Conservation (phyloP, 202 grass and related monocot genomes). For the Brachypodium distachyon region DNA sequence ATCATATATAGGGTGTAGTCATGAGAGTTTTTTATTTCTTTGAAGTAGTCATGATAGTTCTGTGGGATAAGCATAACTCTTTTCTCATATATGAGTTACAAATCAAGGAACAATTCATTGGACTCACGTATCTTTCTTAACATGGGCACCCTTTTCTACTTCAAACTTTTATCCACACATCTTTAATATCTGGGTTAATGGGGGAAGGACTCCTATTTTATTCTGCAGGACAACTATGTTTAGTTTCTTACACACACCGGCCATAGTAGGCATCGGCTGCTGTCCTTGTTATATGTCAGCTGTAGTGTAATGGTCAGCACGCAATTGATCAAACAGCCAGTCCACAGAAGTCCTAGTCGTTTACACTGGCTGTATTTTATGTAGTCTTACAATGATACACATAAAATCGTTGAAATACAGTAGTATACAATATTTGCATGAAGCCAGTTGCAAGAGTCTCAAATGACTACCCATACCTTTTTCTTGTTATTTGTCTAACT, state of each 20-base stretch:
- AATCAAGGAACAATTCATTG: too few species aligned
- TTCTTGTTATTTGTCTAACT: neutral
- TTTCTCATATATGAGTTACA: too few species aligned
- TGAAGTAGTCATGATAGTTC: too few species aligned
- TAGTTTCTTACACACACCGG: neutral
- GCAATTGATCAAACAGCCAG: neutral
- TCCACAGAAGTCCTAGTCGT: too few species aligned
- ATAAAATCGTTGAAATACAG: too few species aligned
- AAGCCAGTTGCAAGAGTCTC: too few species aligned
- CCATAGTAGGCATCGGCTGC: neutral
- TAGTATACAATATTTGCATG: neutral
- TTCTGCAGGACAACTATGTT: neutral
- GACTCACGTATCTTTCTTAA: neutral
- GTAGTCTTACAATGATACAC: too few species aligned
- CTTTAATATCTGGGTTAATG: neutral
- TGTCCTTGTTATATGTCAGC: neutral
- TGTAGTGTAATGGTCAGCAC: neutral
- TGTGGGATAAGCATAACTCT: too few species aligned
- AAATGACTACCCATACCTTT: neutral
- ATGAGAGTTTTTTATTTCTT: too few species aligned
- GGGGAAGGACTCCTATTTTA: neutral
- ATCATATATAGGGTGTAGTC: too few species aligned
- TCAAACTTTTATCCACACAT: neutral
- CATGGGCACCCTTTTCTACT: neutral
- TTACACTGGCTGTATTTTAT: too few species aligned